Percentiles rank a stretch among this genome's conserved stretches.
Conservation (phyloP, 495 filamentous ascomycete species). For the Xylaria longipes region DNA sequence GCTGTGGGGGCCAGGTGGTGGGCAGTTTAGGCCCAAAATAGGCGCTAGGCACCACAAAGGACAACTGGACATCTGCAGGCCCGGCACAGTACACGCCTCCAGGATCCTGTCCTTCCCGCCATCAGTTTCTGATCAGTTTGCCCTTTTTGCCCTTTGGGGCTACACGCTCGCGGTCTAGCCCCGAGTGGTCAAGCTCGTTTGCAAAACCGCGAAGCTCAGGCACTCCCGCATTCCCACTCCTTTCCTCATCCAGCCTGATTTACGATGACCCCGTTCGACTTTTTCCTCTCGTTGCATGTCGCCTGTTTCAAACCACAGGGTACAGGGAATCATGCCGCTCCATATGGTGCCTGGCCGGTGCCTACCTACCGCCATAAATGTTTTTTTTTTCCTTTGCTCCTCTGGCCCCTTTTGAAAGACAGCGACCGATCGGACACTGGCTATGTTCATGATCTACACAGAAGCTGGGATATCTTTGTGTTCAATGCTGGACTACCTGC, state of each 20-base stretch:
- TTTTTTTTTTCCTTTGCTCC: not conserved
- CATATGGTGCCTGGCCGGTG: not conserved
- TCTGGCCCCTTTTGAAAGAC: not conserved
- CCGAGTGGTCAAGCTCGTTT: conserved; percentile 11
- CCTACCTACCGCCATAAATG: not conserved
- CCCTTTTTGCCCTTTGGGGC: not conserved
- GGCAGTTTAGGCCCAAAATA: conserved; percentile 18
- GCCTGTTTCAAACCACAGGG: conserved; percentile 9
- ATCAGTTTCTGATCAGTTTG: conserved; percentile 1
- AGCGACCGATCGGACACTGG: not conserved
- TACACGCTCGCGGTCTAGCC: not conserved
- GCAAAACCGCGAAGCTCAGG: not conserved
- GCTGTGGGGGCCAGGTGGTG: conserved; percentile 7
- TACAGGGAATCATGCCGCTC: not conserved
- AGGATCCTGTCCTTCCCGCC: conserved; percentile 13
- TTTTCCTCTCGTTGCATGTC: conserved; percentile 13
- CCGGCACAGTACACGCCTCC: not conserved
- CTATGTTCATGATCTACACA: not conserved
- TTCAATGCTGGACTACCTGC: not conserved
- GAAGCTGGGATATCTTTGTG: not conserved
- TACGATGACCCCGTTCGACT: not conserved
- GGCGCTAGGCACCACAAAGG: conserved; percentile 7
- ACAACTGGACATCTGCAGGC: conserved; percentile 13
- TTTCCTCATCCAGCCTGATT: conserved; percentile 11
- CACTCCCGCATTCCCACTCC: conserved; percentile 21